phyloP scores from a whole-genome alignment of 768 basidiomycete genomes.

The Pisolithus tinctorius region DNA sequence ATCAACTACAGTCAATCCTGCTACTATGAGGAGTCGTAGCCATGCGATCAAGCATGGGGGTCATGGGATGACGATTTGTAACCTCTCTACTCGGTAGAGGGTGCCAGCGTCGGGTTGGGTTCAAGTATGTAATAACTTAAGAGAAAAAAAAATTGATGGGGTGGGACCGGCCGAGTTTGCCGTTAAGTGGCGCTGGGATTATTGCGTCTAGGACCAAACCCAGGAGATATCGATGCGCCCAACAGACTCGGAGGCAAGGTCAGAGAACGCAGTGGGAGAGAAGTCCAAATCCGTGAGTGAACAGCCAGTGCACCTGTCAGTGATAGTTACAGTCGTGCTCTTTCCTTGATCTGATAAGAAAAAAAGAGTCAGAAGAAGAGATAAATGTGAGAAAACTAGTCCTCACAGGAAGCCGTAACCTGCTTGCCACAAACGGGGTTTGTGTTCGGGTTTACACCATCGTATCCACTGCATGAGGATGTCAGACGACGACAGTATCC shows the following conservation, averaged over 20 bases:
- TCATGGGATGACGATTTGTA: slow-evolving; percentile 3
- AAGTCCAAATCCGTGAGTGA: slow-evolving; percentile 50
- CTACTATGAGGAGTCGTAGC: slow-evolving; percentile 15
- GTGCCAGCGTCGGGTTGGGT: slow-evolving; percentile 8
- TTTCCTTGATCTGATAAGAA: slow-evolving; percentile 43
- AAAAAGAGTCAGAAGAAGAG: slow-evolving; percentile 2
- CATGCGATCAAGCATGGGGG: slow-evolving; percentile 17
- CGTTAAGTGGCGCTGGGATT: background rate
- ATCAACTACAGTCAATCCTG: slow-evolving; percentile 21
- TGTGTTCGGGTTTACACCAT: slow-evolving; percentile 56
- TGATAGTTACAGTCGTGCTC: slow-evolving; percentile 40
- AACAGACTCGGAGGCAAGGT: slow-evolving; percentile 34
- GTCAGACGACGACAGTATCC: background rate
- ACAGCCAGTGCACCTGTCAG: slow-evolving; percentile 63
- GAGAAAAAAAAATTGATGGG: background rate
- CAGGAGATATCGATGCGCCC: slow-evolving; percentile 56
- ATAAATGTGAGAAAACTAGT: background rate
- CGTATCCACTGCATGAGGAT: slow-evolving; percentile 40
- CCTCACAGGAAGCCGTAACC: slow-evolving; percentile 43
- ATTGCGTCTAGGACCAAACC: slow-evolving; percentile 32
- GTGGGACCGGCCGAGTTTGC: background rate
- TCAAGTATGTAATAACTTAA: background rate
- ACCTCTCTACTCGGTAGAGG: slow-evolving; percentile 23
- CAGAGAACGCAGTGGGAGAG: slow-evolving; percentile 49
- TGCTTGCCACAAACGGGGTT: slow-evolving; percentile 65